Base-by-base conservation (phyloP, 768 basidiomycete species). In the Xerocomellus intermedius region DNA sequence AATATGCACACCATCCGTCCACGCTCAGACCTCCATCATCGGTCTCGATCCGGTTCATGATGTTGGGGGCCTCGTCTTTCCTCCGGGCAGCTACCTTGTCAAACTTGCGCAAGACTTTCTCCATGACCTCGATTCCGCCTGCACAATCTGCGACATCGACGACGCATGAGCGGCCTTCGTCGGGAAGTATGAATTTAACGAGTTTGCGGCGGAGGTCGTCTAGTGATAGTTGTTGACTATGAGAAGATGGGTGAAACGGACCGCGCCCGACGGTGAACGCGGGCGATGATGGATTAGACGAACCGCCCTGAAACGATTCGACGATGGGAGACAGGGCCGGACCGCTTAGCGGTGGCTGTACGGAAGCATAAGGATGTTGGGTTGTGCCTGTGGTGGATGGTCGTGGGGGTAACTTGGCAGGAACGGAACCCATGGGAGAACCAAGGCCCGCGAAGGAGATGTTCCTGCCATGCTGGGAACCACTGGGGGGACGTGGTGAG, bases 51-150 rank as follows among this genome's bases (percentile, higher is more conserved):
- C 81, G 77, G 56, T 82, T 83, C 47, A 76, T 63, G 45, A 75
- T 74, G 30, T 71, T 74, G 48, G 80, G 77, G 3, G 60, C 43
- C 8, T 82, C 82, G 1, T 73, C 81, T 5, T 73, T 56, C 49
- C 72, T 75, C 56, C 77, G 77, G 9, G 73, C 59, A 0, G 67
- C 42, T 0, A 80, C 68, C 69, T 94, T 96, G 42, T 85, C 85
- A 61, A 96, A 90, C 72, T 99, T 99, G 68, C 84, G 90, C 58
- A 99, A 75, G 1, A 91, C 94, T 61, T 88, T 86, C 60, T 92
- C 89, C 48, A 98, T 79, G 3, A 98, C 83, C 64, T 98, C 94
- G 3, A 89, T 79, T 9, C 94, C 94, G 26, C 86, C 87, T 2
- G 77, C 78, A 64, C 91, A 94, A 26, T 90, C 84, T 4, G 84